Percentiles rank a stretch among this genome's conserved stretches.
phyloP scores from a whole-genome alignment of 306 rosid genomes.

The Pyrus betulifolia region DNA sequence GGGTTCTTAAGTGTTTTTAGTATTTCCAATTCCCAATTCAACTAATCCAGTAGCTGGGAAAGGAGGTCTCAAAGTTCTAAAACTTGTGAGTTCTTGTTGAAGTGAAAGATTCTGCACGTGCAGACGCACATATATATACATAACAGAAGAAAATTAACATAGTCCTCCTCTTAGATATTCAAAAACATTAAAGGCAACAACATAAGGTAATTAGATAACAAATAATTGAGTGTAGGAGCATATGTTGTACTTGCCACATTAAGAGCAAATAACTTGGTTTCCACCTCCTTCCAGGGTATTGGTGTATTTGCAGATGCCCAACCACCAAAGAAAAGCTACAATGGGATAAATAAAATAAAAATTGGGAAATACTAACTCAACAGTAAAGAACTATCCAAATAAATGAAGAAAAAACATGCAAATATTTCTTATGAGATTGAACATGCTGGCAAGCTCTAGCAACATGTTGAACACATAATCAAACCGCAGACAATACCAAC shows the following conservation, averaged over 20 bases:
- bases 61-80: neutral
- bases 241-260: slow-evolving; percentile 68
- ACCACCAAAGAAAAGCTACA: slow-evolving; percentile 76
- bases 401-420: neutral
- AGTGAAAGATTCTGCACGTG: neutral
- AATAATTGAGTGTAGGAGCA: slow-evolving; percentile 2
- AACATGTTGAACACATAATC: neutral
- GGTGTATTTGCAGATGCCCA: slow-evolving; percentile 62
- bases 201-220: slow-evolving; percentile 7
- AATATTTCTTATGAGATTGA: neutral
- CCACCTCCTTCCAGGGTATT: slow-evolving; percentile 89
- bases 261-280: slow-evolving; percentile 89
- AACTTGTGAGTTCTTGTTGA: neutral
- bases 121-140: neutral
- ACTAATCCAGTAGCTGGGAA: neutral
- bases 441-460: neutral
- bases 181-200: neutral
- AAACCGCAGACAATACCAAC: neutral
- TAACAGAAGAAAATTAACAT: neutral
- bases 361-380: slow-evolving; percentile 6
- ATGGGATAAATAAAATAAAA: slow-evolving; percentile 5
- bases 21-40: too few relatives aligned
- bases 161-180: neutral
- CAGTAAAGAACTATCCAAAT: neutral
- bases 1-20: too few relatives aligned